phyloP scores from a whole-genome alignment of 2,329 filamentous ascomycete species.

The Aspergillus novoparasiticus region DNA sequence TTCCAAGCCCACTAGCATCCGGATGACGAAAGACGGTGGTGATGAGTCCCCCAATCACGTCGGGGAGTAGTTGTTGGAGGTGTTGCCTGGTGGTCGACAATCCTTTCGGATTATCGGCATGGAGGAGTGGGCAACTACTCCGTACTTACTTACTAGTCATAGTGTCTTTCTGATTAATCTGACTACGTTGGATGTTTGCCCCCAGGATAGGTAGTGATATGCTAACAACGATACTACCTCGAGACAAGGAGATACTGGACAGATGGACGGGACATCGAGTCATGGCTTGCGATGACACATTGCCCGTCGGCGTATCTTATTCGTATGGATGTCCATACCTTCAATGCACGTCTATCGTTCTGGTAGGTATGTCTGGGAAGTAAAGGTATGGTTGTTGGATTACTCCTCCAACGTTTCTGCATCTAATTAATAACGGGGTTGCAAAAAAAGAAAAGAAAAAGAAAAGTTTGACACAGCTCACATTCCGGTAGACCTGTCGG shows the following conservation, averaged over 20 bases:
- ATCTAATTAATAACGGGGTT: not conserved
- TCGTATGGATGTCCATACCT: not conserved
- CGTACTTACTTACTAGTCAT: not conserved
- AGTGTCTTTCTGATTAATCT: not conserved
- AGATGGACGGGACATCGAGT: not conserved
- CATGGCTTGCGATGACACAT: not conserved
- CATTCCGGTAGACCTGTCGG: conserved; percentile 15
- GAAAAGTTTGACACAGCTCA: conserved; percentile 18
- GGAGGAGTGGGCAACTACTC: not conserved
- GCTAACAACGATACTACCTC: not conserved
- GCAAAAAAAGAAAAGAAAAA: conserved; percentile 7
- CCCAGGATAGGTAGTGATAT: conserved; percentile 1
- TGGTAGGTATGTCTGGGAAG: not conserved
- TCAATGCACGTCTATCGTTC: not conserved
- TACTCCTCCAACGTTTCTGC: conserved; percentile 14
- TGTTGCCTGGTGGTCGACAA: not conserved
- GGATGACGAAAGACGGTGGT: conserved; percentile 11
- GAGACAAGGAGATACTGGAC: not conserved
- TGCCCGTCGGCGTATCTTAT: not conserved
- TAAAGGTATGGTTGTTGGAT: conserved; percentile 6
- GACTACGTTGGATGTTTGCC: not conserved
- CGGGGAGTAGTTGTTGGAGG: conserved; percentile 1
- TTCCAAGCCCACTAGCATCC: conserved; percentile 11
- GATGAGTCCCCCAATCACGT: conserved; percentile 10
- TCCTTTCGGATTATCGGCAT: conserved; percentile 13